These are phyloP conservation scores for Gilbertella persicaria DNA, from an alignment of 371 early-diverging fungal species.

Conservation along the genomic window DNA sequence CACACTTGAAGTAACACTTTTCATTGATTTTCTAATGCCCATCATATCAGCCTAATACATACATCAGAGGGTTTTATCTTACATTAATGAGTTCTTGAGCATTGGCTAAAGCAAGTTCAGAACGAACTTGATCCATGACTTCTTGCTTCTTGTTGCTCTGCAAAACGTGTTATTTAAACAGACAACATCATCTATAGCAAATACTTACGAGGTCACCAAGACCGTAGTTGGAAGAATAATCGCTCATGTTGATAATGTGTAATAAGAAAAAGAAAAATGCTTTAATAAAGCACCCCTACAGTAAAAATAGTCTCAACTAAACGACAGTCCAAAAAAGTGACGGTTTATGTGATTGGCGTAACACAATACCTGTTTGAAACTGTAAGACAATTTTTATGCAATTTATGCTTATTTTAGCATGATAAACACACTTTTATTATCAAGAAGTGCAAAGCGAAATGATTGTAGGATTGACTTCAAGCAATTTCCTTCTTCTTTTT, in stretches of 20 bases:
- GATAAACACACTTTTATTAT: too few relatives aligned
- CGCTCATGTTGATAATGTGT: conserved; percentile 32
- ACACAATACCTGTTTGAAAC: too few relatives aligned
- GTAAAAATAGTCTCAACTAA: conserved; percentile 7
- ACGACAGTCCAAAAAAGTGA: conserved; percentile 1
- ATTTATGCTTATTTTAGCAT: too few relatives aligned
- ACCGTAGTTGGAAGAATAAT: conserved; percentile 44
- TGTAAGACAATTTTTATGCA: too few relatives aligned
- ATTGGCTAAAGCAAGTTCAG: conserved; percentile 84
- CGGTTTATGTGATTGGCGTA: too few relatives aligned
- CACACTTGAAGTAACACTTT: conserved; percentile 82
- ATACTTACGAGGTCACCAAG: conserved; percentile 32
- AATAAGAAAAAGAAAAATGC: conserved; percentile 1
- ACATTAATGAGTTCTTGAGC: conserved; percentile 86
- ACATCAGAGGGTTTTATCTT: conserved; percentile 35
- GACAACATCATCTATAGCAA: too few relatives aligned
- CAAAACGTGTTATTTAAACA: too few relatives aligned
- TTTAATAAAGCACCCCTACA: conserved; percentile 24
- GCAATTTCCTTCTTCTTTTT: neutral
- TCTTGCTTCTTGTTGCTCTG: conserved; percentile 75
- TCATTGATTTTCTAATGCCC: conserved; percentile 75
- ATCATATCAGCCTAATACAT: neutral
- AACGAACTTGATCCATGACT: conserved; percentile 83
- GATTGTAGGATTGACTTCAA: too few relatives aligned
- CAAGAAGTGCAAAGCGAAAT: too few relatives aligned